Evolutionary conservation across 2,329 filamentous ascomycete species (phyloP), one percentile per base, ranked within the genome.

Genomic region (Xylaria sp.): DNA sequence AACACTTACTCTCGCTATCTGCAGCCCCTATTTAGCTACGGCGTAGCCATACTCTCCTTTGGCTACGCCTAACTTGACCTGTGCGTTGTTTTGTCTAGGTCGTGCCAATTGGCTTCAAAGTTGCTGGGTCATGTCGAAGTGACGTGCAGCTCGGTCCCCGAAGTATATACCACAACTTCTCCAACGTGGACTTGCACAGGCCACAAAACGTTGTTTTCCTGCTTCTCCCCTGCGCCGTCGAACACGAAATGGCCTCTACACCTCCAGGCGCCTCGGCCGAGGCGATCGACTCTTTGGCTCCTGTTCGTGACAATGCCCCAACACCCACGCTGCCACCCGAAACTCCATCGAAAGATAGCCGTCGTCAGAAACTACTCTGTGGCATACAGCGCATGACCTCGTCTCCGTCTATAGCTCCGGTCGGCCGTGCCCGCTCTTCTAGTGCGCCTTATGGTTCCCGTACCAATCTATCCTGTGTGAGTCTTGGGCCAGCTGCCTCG

Each of bases 311-410:
- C 56, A 67, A 61, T 43, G 62, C 64, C 37, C 58, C 65, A 23
- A 50, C 51, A 14, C 23, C 37, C 33, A 57, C 67, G 25, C 66
- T 67, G 17, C 66, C 67, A 8, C 59, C 68, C 12, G 76, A 76
- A 37, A 67, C 63, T 40, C 78, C 77, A 2, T 81, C 80, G 25
- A 92, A 89, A 76, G 80, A 85, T 60, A 92, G 89, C 74, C 85
- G 87, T 56, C 86, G 90, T 49, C 87, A 89, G 70, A 87, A 89
- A 62, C 77, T 96, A 35, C 80, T 96, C 17, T 87, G 88, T 66
- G 87, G 89, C 33, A 83, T 96, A 51, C 89, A 94, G 65, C 89
- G 92, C 61, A 94, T 96, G 72, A 89, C 91, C 11, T 96, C 92
- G 0, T 92, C 89, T 6, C 89, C 91, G 0, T 91, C 90, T 15